Evolutionary conservation across 2,329 filamentous ascomycete species (phyloP).

Genomic region (Clarireedia monteithiana): DNA sequence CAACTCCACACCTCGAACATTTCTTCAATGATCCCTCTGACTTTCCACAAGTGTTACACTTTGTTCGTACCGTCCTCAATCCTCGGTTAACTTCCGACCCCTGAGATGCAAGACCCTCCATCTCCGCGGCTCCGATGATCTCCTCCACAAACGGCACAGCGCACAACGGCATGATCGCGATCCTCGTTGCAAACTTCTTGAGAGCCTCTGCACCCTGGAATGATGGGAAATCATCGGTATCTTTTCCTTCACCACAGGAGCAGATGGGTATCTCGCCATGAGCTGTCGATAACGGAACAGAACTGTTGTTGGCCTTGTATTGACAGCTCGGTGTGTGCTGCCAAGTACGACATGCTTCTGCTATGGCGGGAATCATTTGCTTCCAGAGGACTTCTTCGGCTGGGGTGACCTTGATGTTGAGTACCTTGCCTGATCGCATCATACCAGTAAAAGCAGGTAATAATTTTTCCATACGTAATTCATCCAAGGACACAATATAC

Average conservation of each 20-base stretch:
- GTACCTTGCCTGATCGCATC: background rate
- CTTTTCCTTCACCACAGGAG: background rate
- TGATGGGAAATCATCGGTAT: background rate
- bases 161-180: background rate
- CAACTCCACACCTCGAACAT: background rate
- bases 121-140: background rate
- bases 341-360: slow-evolving; percentile 13
- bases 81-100: background rate
- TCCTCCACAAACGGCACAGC: background rate
- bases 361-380: slow-evolving; percentile 3
- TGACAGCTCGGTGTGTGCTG: background rate
- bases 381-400: slow-evolving; percentile 7
- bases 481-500: slow-evolving; percentile 2
- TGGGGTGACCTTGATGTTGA: background rate
- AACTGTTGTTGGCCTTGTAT: background rate
- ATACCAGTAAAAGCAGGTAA: background rate
- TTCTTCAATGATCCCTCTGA: background rate
- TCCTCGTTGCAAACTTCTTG: background rate
- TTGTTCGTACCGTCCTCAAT: background rate
- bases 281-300: background rate
- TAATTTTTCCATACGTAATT: background rate
- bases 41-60: background rate
- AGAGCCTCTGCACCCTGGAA: background rate
- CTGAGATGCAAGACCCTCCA: no score
- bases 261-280: background rate